Evolutionary conservation across 257 asterid species (phyloP).

Genomic region (Solanum stenotomum): DNA sequence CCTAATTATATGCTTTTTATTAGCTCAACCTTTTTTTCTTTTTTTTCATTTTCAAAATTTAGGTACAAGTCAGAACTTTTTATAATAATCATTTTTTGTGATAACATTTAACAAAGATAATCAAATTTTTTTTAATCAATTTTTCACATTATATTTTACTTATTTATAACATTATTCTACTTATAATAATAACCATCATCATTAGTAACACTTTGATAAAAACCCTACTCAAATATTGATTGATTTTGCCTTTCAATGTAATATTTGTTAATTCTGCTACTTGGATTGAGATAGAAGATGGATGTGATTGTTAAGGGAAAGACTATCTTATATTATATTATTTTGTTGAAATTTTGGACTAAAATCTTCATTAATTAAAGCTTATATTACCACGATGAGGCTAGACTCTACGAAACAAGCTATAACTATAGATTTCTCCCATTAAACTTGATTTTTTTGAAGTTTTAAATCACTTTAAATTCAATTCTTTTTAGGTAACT

Average conservation of each 20-base stretch:
- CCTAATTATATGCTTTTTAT: constrained; percentile 2
- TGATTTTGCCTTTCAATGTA: background rate
- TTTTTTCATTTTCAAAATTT: background rate
- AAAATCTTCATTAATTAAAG: background rate
- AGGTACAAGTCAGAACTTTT: background rate
- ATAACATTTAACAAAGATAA: no score
- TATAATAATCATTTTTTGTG: no score
- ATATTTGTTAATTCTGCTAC: background rate
- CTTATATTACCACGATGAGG: background rate
- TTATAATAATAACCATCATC: background rate
- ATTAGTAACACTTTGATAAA: background rate
- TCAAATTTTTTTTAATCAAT: fast-evolving
- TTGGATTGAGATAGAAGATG: background rate
- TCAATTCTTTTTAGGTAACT: background rate
- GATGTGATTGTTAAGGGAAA: background rate
- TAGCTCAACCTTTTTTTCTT: background rate
- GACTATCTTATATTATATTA: background rate
- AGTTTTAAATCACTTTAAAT: background rate
- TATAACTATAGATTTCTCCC: background rate
- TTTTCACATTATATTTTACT: background rate
- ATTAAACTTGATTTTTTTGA: background rate
- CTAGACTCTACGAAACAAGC: background rate
- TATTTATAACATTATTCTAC: background rate
- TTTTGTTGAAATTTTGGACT: background rate
- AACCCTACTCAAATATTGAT: background rate